A percentile compares a stretch with the other conserved stretches of the same genome.
These are phyloP conservation scores for Penicillium odoratum DNA, from an alignment of 495 filamentous ascomycete genomes.

Conservation along the genomic window DNA sequence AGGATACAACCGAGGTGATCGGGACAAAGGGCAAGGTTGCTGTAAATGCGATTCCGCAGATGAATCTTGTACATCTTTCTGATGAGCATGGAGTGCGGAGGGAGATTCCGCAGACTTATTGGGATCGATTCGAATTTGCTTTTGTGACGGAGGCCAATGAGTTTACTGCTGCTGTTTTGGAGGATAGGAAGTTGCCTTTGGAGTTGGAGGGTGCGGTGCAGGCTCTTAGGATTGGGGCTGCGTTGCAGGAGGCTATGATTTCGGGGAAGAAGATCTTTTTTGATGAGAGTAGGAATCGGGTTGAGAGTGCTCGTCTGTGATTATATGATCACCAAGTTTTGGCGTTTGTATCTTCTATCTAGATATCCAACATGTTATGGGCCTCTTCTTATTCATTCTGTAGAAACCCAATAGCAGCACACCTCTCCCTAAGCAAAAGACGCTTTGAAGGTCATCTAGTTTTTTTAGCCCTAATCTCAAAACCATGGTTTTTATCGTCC, in stretches of 20 bases:
- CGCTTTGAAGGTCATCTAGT: too few species aligned
- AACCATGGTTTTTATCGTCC: too few species aligned
- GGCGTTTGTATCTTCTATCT: too few species aligned
- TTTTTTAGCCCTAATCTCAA: too few species aligned
- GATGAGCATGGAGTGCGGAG: constrained; percentile 49
- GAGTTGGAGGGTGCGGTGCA: constrained; percentile 54
- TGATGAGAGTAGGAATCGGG: constrained; percentile 47
- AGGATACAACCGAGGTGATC: constrained; percentile 63
- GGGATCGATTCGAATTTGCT: constrained; percentile 60
- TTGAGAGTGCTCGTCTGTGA: constrained; percentile 17
- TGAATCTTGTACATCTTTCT: constrained; percentile 53
- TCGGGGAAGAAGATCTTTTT: constrained; percentile 61
- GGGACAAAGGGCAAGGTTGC: constrained; percentile 60
- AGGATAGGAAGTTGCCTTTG: constrained; percentile 53
- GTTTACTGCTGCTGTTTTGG: constrained; percentile 56
- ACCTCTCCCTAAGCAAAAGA: too few species aligned
- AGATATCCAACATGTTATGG: too few species aligned
- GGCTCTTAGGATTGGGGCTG: constrained; percentile 60
- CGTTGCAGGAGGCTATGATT: constrained; percentile 59
- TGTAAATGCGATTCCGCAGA: constrained; percentile 54
- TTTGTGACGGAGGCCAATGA: constrained; percentile 64
- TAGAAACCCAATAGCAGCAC: too few species aligned
- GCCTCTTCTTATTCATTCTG: too few species aligned
- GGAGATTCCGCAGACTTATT: constrained; percentile 60
- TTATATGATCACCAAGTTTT: too few species aligned